Conservation (phyloP, 176 grass and related monocot species). For the Cenchrus americanus region DNA sequence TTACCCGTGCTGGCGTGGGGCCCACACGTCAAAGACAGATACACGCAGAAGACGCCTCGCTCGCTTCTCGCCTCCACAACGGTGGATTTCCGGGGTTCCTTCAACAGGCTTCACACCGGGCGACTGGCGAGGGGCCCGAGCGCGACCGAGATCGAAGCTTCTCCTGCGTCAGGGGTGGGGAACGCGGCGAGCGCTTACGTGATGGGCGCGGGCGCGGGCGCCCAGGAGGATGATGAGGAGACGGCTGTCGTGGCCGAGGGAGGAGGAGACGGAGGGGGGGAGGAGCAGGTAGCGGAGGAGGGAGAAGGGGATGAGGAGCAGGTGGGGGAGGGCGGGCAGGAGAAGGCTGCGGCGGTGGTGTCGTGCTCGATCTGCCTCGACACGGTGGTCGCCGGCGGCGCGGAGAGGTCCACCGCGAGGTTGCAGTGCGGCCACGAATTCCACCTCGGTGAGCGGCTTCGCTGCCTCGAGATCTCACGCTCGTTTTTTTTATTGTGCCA, state of each 20-base stretch:
- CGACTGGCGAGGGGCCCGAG: conserved; percentile 19
- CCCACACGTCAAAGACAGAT: too few relatives aligned
- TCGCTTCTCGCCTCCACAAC: too few relatives aligned
- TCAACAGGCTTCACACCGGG: neutral
- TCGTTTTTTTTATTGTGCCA: conserved; percentile 17
- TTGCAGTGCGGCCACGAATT: conserved; percentile 87
- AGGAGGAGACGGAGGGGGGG: neutral
- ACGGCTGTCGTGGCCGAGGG: neutral
- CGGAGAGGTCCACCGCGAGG: conserved; percentile 65
- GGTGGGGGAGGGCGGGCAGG: neutral
- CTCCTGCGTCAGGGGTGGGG: conserved; percentile 40
- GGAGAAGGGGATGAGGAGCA: neutral
- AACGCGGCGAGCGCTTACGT: conserved; percentile 36
- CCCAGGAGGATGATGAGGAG: conserved; percentile 45
- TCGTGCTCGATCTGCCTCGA: conserved; percentile 87
- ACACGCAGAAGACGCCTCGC: too few relatives aligned
- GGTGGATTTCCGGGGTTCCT: too few relatives aligned
- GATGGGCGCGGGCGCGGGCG: conserved; percentile 51
- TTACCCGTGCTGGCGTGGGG: too few relatives aligned
- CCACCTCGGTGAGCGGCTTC: conserved; percentile 66
- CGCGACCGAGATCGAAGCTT: conserved; percentile 19
- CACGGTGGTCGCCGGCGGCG: conserved; percentile 43
- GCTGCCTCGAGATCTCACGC: conserved; percentile 18
- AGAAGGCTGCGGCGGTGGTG: conserved; percentile 30
- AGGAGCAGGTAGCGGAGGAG: neutral